Percentiles rank a stretch among this genome's conserved stretches.
These are phyloP conservation scores for Phytophthora melonis DNA, from an alignment of 352 stramenopile genomes.

Conservation along the genomic window DNA sequence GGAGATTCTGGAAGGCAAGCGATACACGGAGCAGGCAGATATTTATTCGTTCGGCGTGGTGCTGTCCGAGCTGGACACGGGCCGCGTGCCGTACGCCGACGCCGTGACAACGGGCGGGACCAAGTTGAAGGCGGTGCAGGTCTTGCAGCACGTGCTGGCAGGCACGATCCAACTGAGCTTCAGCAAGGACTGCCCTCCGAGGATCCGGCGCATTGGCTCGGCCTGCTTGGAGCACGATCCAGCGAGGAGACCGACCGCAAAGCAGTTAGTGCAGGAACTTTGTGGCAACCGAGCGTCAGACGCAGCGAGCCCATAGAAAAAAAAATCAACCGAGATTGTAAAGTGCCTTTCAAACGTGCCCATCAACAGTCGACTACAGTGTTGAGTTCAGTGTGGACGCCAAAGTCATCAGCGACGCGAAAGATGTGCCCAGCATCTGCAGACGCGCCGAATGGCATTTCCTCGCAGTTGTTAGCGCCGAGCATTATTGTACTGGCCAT, in stretches of 20 bases:
- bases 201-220: constrained; percentile 37
- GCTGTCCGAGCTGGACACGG: constrained; percentile 50
- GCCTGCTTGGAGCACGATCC: constrained; percentile 43
- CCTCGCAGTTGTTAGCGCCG: neutral
- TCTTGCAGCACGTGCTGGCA: constrained; percentile 51
- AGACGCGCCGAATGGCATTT: neutral
- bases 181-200: constrained; percentile 42
- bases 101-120: constrained; percentile 19
- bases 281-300: constrained; percentile 2
- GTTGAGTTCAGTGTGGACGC: neutral
- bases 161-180: constrained; percentile 54
- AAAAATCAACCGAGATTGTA: neutral
- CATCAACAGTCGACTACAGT: neutral
- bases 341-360: neutral
- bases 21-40: constrained; percentile 66
- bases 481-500: too few species aligned
- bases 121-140: constrained; percentile 40
- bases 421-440: neutral
- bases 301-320: neutral
- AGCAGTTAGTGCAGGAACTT: constrained; percentile 38
- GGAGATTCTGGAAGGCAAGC: constrained; percentile 63
- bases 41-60: constrained; percentile 79
- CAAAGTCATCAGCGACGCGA: neutral
- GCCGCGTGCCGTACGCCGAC: constrained; percentile 40
- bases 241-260: constrained; percentile 35